Evolutionary conservation across 192 early-diverging fungal genomes (phyloP).

Genomic region (Backusella liffmaniae): DNA sequence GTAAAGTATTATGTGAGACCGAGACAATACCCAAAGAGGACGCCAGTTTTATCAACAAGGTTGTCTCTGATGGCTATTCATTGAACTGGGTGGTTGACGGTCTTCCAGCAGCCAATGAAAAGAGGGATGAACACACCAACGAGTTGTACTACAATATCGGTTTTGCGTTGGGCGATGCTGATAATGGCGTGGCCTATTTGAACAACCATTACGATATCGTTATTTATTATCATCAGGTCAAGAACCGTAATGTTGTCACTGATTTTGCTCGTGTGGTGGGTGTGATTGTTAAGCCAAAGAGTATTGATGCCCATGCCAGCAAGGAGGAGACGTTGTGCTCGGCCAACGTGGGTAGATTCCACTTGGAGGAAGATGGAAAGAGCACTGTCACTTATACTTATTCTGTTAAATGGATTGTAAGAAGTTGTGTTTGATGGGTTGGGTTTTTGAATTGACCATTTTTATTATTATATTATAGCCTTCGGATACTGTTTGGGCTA

Average conservation of each 20-base stretch:
- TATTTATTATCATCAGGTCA: conserved; percentile 72
- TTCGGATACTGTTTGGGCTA: conserved; percentile 70
- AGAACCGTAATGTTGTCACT: conserved; percentile 45
- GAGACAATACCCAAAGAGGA: conserved; percentile 62
- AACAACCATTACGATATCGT: conserved; percentile 89
- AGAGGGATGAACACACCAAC: conserved; percentile 50
- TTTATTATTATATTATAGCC: conserved; percentile 27
- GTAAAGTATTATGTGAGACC: conserved; percentile 64
- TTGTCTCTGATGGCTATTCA: conserved; percentile 74
- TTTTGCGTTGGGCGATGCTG: conserved; percentile 67
- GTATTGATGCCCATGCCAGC: conserved; percentile 39
- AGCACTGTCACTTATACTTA: conserved; percentile 62
- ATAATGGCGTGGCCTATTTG: conserved; percentile 42
- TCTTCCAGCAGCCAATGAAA: conserved; percentile 73
- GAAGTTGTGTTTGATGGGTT: background rate
- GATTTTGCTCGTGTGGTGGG: conserved; percentile 83
- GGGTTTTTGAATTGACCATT: background rate
- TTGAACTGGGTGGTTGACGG: conserved; percentile 91
- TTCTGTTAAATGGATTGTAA: conserved; percentile 58
- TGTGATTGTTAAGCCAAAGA: conserved; percentile 72
- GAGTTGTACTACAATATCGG: conserved; percentile 71
- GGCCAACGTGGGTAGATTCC: conserved; percentile 37
- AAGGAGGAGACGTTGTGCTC: conserved; percentile 29
- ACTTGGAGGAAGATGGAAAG: conserved; percentile 49
- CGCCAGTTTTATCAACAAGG: conserved; percentile 84